A percentile compares a stretch with the other conserved stretches of the same genome.
Conservation (phyloP, 2,329 filamentous ascomycete genomes). For the Cadophora malorum region DNA sequence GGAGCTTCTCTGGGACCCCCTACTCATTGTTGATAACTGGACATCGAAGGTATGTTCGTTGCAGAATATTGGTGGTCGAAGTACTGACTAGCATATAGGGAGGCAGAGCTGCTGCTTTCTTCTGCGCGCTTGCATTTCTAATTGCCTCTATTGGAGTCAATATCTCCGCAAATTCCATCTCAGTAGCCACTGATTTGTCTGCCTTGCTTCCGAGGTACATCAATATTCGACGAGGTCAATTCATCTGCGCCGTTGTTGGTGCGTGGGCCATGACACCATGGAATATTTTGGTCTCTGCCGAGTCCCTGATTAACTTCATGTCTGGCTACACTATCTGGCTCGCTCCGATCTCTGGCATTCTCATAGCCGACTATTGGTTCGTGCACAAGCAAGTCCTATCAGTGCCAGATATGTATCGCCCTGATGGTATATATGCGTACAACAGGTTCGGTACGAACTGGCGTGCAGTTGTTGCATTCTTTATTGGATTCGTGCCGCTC, state of each 20-base stretch:
- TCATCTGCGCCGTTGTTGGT: conserved; percentile 14
- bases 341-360: too few relatives aligned
- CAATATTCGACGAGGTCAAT: conserved; percentile 22
- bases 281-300: conserved; percentile 20
- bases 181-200: conserved; percentile 51
- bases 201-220: conserved; percentile 41
- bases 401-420: too few relatives aligned
- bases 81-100: conserved; percentile 20
- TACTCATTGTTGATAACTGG: conserved; percentile 29
- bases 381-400: too few relatives aligned
- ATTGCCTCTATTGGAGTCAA: conserved; percentile 47
- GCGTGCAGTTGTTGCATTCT: conserved; percentile 51
- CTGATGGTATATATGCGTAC: conserved; percentile 23
- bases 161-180: conserved; percentile 34
- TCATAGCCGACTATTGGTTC: too few relatives aligned
- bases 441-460: conserved; percentile 50
- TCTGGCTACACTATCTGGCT: conserved; percentile 50
- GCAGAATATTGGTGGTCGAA: neutral
- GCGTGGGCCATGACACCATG: conserved; percentile 21
- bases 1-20: conserved; percentile 31
- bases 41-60: conserved; percentile 31
- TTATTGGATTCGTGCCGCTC: conserved; percentile 43
- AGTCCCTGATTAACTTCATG: conserved; percentile 48
- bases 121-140: conserved; percentile 47
- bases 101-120: conserved; percentile 47